phyloP scores from a whole-genome alignment of 805 yeast species.

The Ogataea paradorogensis region DNA sequence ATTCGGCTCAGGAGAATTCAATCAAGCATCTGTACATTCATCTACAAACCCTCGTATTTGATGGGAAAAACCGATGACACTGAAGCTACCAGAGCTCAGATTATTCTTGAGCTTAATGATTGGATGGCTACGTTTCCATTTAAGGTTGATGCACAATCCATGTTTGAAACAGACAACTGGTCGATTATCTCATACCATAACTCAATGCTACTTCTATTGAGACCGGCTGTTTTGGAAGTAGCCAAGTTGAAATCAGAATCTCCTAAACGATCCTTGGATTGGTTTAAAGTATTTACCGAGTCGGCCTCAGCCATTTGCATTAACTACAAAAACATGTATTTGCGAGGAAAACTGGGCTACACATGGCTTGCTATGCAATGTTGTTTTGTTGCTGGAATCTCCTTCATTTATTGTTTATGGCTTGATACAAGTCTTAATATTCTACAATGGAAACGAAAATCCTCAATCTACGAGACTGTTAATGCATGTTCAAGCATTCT shows the following conservation, averaged over 20 bases:
- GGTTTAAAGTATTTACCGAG: not conserved
- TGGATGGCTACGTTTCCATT: slow-evolving; percentile 34
- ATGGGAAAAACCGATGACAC: slow-evolving; percentile 22
- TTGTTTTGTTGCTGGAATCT: not conserved
- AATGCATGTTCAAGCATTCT: slow-evolving; percentile 6
- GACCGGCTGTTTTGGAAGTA: slow-evolving; percentile 31
- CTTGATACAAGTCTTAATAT: not conserved
- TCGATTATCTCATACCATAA: slow-evolving; percentile 35
- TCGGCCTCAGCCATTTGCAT: not conserved
- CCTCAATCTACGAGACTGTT: slow-evolving; percentile 3
- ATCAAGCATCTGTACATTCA: slow-evolving; percentile 33
- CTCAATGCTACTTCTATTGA: slow-evolving; percentile 29
- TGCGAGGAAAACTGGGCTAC: not conserved
- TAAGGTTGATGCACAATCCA: slow-evolving; percentile 25
- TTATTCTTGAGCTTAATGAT: slow-evolving; percentile 31
- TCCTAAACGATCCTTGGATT: not conserved
- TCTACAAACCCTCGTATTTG: slow-evolving; percentile 29
- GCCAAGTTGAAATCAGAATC: slow-evolving; percentile 3
- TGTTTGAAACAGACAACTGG: slow-evolving; percentile 35
- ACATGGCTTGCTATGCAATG: not conserved
- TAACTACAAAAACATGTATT: not conserved
- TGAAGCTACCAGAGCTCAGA: slow-evolving; percentile 31
- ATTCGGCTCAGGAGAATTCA: slow-evolving; percentile 34
- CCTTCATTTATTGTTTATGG: not conserved
- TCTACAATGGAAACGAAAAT: not conserved